Percentiles rank a stretch among this genome's conserved stretches.
Evolutionary conservation across 192 early-diverging fungal species (phyloP).

Genomic region (Chytriomyces sp.): DNA sequence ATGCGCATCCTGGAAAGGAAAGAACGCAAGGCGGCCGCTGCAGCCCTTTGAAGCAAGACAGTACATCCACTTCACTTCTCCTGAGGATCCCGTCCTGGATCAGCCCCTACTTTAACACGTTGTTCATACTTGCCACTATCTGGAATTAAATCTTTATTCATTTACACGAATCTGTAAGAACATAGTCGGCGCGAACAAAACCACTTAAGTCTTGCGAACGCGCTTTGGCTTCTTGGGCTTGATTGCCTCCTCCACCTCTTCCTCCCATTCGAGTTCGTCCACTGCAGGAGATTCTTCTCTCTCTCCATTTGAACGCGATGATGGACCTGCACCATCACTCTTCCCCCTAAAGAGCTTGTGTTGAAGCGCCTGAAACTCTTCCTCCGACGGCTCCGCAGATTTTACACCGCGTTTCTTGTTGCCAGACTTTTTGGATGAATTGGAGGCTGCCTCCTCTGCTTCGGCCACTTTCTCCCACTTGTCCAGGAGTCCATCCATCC

Average conservation of each 20-base stretch:
- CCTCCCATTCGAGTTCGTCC: slow-evolving; percentile 25
- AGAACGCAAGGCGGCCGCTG: too few species aligned
- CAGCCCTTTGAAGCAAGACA: too few species aligned
- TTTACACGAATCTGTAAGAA: too few species aligned
- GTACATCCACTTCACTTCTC: too few species aligned
- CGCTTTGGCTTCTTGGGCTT: slow-evolving; percentile 18
- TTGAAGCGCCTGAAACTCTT: slow-evolving; percentile 66
- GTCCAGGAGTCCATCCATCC: slow-evolving; percentile 9
- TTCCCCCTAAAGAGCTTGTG: slow-evolving; percentile 58
- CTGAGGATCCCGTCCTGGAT: too few species aligned
- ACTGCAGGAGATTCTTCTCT: not conserved
- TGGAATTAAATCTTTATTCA: too few species aligned
- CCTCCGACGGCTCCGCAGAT: slow-evolving; percentile 56
- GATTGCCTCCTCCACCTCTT: not conserved
- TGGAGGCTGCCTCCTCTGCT: not conserved
- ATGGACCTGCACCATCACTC: slow-evolving; percentile 11
- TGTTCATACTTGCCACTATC: too few species aligned
- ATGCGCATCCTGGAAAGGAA: too few species aligned
- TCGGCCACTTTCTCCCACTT: slow-evolving; percentile 14
- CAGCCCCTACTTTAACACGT: too few species aligned
- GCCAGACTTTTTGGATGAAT: not conserved
- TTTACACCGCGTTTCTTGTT: slow-evolving; percentile 24
- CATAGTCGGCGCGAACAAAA: too few species aligned
- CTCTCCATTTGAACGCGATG: not conserved
- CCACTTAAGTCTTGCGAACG: not conserved